These are phyloP conservation scores for Psilocybe sp. DNA, from an alignment of 768 basidiomycete genomes.

Conservation along the genomic window DNA sequence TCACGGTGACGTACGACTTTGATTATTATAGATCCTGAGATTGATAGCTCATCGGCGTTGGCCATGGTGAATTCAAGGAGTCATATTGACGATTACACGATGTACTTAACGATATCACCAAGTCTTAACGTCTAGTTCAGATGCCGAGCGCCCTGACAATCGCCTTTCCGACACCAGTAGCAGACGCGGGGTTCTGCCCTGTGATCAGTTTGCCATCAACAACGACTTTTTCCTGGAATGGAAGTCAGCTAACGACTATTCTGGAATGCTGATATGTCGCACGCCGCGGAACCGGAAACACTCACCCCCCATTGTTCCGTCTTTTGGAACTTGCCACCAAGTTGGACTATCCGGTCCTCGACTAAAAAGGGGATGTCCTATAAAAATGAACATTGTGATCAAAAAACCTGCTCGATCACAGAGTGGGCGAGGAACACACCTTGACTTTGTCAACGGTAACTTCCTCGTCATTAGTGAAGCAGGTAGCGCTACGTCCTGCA, in stretches of 20 bases:
- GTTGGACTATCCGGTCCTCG: slow-evolving; percentile 58
- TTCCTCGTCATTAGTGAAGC: slow-evolving; percentile 75
- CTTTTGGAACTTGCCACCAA: slow-evolving; percentile 69
- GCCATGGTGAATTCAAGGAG: no score
- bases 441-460: slow-evolving; percentile 39
- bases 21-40: no score
- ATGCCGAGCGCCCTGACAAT: slow-evolving; percentile 46
- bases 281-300: slow-evolving; percentile 11
- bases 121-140: neutral
- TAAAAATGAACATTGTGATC: slow-evolving; percentile 1
- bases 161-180: slow-evolving; percentile 51
- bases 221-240: slow-evolving; percentile 45
- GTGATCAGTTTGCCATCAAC: slow-evolving; percentile 60
- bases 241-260: neutral
- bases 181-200: slow-evolving; percentile 68
- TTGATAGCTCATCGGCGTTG: no score
- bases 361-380: slow-evolving; percentile 70
- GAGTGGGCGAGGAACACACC: slow-evolving; percentile 33
- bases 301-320: slow-evolving; percentile 55
- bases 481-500: slow-evolving; percentile 53
- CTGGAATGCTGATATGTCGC: neutral
- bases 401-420: neutral
- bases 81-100: no score
- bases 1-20: no score
- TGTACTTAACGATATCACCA: no score